Percentiles rank a stretch among this genome's conserved stretches.
Conservation (phyloP, 73 alveolate species). For the Stentor roeselii region DNA sequence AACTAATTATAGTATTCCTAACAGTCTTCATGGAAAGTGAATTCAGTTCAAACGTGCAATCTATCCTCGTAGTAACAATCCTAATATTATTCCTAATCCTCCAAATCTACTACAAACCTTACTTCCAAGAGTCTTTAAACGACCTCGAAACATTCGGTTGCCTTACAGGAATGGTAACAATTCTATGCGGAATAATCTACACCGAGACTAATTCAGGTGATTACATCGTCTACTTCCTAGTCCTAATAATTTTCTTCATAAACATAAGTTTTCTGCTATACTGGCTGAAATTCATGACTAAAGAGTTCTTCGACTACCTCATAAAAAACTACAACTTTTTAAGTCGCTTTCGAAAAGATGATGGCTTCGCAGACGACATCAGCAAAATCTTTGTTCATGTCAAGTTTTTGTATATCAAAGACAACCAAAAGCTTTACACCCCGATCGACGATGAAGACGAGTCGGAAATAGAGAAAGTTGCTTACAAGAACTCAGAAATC, state of each 20-base stretch:
- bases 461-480: too few species aligned
- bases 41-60: background rate
- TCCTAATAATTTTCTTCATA: too few species aligned
- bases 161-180: background rate
- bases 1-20: slow-evolving; percentile 37
- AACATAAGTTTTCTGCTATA: background rate
- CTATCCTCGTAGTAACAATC: background rate
- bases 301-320: background rate
- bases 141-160: background rate
- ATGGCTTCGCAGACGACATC: background rate
- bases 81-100: background rate
- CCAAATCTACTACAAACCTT: slow-evolving; percentile 5
- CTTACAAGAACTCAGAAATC: too few species aligned
- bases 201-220: background rate
- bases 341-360: background rate
- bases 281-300: background rate
- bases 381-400: background rate
- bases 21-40: slow-evolving; percentile 33
- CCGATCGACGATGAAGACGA: background rate
- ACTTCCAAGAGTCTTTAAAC: background rate
- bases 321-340: background rate
- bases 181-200: background rate
- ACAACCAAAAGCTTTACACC: background rate
- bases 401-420: background rate
- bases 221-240: background rate